Evolutionary conservation across 176 grass and related monocot genomes (phyloP).

Genomic region (Canna indica): DNA sequence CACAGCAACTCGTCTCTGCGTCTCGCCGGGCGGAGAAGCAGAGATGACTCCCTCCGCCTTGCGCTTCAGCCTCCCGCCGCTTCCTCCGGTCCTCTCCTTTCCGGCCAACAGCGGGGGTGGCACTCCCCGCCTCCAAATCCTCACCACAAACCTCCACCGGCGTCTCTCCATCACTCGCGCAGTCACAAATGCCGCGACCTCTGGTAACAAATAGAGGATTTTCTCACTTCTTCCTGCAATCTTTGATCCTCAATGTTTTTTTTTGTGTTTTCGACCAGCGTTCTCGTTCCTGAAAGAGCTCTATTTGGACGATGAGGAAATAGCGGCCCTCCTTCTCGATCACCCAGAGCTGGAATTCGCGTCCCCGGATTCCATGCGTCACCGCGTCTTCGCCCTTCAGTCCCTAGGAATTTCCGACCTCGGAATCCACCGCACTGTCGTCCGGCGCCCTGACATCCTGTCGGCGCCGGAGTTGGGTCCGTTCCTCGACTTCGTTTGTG

Average conservation of each 20-base stretch:
- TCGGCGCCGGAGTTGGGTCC: slow-evolving; percentile 3
- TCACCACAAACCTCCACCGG: background rate
- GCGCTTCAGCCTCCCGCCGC: background rate
- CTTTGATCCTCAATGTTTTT: background rate
- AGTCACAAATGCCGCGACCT: background rate
- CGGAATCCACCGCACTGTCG: background rate
- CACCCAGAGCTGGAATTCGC: slow-evolving; percentile 7
- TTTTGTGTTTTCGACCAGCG: background rate
- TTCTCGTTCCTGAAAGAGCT: background rate
- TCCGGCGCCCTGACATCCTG: slow-evolving; percentile 13
- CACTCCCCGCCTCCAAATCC: background rate
- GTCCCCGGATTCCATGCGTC: background rate
- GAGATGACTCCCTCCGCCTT: background rate
- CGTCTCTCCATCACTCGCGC: background rate
- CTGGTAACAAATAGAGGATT: background rate
- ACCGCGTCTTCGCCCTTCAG: background rate
- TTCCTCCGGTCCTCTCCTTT: background rate
- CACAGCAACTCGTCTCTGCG: no score
- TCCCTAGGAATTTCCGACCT: background rate
- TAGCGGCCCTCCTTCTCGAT: background rate
- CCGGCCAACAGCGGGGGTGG: background rate
- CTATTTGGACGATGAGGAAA: slow-evolving; percentile 16
- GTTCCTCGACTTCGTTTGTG: slow-evolving; percentile 12
- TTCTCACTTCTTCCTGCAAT: background rate
- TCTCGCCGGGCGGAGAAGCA: background rate